A percentile compares a stretch with the other conserved stretches of the same genome.
phyloP scores from a whole-genome alignment of 768 basidiomycete species.

The Tylopilus plumbeoviolaceoides region DNA sequence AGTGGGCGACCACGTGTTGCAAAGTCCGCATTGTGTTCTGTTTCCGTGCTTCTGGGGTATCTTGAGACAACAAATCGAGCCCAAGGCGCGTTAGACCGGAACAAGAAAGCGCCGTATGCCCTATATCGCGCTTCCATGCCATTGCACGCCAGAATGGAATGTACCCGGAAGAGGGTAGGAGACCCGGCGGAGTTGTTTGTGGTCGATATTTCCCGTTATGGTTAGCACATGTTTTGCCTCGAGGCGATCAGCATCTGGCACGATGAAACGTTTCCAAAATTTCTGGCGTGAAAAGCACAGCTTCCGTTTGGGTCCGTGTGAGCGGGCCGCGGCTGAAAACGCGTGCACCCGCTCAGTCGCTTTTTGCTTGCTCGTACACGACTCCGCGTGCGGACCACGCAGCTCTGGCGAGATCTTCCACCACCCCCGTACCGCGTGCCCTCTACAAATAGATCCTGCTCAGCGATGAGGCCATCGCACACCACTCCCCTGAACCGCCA shows the following conservation, averaged over 20 bases:
- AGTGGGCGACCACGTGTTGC: too few species aligned
- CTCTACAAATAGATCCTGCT: slow-evolving; percentile 16
- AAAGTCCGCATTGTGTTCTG: too few species aligned
- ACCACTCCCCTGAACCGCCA: slow-evolving; percentile 23
- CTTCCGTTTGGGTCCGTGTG: slow-evolving; percentile 17
- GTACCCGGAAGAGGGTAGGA: not conserved
- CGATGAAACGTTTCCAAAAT: slow-evolving; percentile 14
- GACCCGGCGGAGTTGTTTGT: not conserved
- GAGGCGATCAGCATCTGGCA: slow-evolving; percentile 15
- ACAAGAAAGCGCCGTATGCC: too few species aligned
- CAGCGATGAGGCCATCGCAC: slow-evolving; percentile 29
- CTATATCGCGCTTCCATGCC: too few species aligned
- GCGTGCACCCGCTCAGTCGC: slow-evolving; percentile 26
- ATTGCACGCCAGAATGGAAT: not conserved
- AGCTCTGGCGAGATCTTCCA: slow-evolving; percentile 6
- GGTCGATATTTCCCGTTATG: slow-evolving; percentile 6
- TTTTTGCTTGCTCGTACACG: not conserved
- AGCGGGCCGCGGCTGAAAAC: slow-evolving; percentile 19
- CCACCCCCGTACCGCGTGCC: slow-evolving; percentile 30
- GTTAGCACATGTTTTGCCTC: slow-evolving; percentile 20
- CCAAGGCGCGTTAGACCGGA: too few species aligned
- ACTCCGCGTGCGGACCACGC: slow-evolving; percentile 25
- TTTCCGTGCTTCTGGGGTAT: too few species aligned
- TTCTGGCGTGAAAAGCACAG: slow-evolving; percentile 18
- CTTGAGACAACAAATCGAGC: too few species aligned